Evolutionary conservation across 257 asterid species (phyloP).

Genomic region (Solanum appendiculatum): DNA sequence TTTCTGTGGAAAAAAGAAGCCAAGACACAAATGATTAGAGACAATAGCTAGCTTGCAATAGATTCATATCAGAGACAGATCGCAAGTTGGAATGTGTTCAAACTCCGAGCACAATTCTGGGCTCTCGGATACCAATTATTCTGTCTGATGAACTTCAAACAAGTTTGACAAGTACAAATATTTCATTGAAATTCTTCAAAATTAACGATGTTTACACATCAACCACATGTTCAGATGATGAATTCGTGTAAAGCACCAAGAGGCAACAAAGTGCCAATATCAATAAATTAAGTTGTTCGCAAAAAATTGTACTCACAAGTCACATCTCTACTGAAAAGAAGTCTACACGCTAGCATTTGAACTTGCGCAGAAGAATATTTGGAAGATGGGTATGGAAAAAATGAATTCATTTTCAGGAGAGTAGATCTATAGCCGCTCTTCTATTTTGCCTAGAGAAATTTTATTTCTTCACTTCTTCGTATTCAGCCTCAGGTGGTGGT

Average conservation of each 20-base stretch:
- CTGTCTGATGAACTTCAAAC: neutral
- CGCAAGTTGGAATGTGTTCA: neutral
- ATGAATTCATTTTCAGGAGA: neutral
- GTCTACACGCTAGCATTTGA: neutral
- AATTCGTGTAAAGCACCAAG: neutral
- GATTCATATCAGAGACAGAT: neutral
- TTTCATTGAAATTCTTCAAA: neutral
- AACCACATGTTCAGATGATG: neutral
- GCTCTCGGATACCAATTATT: neutral
- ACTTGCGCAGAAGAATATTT: neutral
- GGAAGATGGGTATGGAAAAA: neutral
- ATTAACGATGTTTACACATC: neutral
- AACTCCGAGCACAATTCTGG: neutral
- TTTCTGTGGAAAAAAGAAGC: neutral
- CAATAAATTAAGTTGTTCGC: neutral
- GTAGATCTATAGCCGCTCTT: neutral
- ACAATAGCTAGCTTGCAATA: neutral
- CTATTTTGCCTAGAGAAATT: neutral
- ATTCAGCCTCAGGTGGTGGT: constrained; percentile 59
- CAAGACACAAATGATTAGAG: neutral
- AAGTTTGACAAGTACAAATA: neutral
- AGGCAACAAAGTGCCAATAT: neutral
- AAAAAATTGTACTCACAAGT: neutral
- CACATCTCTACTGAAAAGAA: neutral
- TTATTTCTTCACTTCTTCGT: constrained; percentile 77